A percentile compares a stretch with the other conserved stretches of the same genome.
These are phyloP conservation scores for Chaetomium olivaceum DNA, from an alignment of 2,329 filamentous ascomycete species.

Conservation along the genomic window DNA sequence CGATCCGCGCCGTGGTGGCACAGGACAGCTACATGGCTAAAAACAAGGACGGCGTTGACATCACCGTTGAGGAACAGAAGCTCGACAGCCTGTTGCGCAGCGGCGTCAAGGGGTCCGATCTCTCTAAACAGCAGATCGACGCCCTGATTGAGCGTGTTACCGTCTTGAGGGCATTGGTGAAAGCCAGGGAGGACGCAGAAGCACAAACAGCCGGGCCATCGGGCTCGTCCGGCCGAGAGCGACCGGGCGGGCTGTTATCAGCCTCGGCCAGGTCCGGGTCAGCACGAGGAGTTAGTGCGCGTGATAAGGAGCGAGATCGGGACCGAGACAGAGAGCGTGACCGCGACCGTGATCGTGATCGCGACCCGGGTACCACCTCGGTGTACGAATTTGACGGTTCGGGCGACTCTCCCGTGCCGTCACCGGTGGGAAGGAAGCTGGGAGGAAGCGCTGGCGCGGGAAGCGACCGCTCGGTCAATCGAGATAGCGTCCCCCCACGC, in stretches of 20 bases:
- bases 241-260: slow-evolving; percentile 28
- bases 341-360: slow-evolving; percentile 1
- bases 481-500: slow-evolving; percentile 41
- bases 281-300: slow-evolving; percentile 22
- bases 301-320: slow-evolving; percentile 34
- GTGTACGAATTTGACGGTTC: slow-evolving; percentile 48
- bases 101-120: slow-evolving; percentile 37
- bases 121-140: slow-evolving; percentile 40
- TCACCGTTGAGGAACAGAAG: slow-evolving; percentile 32
- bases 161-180: slow-evolving; percentile 44
- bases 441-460: slow-evolving; percentile 38
- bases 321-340: slow-evolving; percentile 37
- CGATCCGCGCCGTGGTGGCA: slow-evolving; percentile 41
- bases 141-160: slow-evolving; percentile 42
- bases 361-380: slow-evolving; percentile 36
- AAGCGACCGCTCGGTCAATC: slow-evolving; percentile 38
- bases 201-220: slow-evolving; percentile 29
- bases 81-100: slow-evolving; percentile 36
- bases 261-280: slow-evolving; percentile 24
- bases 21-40: slow-evolving; percentile 44
- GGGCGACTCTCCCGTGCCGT: slow-evolving; percentile 47
- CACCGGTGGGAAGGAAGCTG: slow-evolving; percentile 43
- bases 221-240: slow-evolving; percentile 29
- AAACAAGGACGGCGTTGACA: slow-evolving; percentile 40
- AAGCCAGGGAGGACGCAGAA: slow-evolving; percentile 43